Evolutionary conservation across 2,329 filamentous ascomycete species (phyloP).

Genomic region (Cercospora berteroae): DNA sequence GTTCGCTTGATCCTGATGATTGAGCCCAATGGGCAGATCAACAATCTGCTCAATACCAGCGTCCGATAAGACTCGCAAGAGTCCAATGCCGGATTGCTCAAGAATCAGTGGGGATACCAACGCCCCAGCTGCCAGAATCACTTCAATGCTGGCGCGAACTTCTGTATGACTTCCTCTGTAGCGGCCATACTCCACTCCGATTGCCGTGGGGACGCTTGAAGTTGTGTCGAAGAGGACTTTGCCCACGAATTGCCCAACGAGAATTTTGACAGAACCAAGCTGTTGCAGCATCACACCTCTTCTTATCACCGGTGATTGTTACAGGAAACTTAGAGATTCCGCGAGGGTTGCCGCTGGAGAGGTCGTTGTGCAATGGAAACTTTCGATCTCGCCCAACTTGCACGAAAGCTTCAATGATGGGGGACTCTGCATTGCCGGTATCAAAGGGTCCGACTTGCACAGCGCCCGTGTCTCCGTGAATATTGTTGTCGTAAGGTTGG

Average conservation of each 20-base stretch:
- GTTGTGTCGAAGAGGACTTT: not conserved
- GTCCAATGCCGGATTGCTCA: not conserved
- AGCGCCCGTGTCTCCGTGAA: not conserved
- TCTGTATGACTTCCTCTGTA: not conserved
- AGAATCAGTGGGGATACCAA: not conserved
- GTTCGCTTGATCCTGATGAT: not conserved
- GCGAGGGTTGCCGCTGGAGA: not conserved
- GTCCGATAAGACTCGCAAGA: not conserved
- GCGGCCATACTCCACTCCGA: not conserved
- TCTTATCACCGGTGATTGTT: not conserved
- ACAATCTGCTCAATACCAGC: not conserved
- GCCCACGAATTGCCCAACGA: not conserved
- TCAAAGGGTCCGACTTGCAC: not conserved
- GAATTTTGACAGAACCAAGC: not conserved
- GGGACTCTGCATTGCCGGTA: not conserved
- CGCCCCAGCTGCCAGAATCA: not conserved
- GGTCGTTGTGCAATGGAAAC: not conserved
- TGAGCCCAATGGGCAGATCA: not conserved
- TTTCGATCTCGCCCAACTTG: not conserved
- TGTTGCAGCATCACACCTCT: not conserved
- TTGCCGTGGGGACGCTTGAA: not conserved
- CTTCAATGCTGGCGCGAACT: not conserved
- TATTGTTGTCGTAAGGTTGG: not conserved
- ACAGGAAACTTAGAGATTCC: not conserved
- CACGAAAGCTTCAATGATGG: not conserved